Base-by-base conservation (phyloP, 2,329 filamentous ascomycete species). In the Xylariaceae sp. region DNA sequence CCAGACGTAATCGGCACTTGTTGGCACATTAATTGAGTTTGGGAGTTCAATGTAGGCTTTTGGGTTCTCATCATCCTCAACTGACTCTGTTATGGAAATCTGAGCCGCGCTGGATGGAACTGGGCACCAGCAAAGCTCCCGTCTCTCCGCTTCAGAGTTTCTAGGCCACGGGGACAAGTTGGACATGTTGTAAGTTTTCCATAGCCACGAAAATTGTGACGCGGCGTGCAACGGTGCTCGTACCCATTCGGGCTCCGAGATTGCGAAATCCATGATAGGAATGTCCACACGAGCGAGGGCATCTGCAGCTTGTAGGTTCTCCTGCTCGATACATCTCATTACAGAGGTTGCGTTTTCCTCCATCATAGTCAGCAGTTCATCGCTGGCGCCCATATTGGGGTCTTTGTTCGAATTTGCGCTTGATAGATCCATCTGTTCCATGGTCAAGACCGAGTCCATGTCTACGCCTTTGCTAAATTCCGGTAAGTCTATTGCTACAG, bases 221-320 rank as follows among this genome's bases (percentile, higher is more conserved):
- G 20, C 10, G 29, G 51, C 6, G 42, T 65, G 51, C 29, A 53
- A 45, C 10, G 60, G 42, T 41, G 57, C 40, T 9, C 40, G 16
- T 40, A 61, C 40, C 70, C 69, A 72, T 14, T 56, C 61, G 2
- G 64, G 63, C 2, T 61, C 52, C 0, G 61, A 55, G 5, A 71
- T 64, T 2, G 62, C 63, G 54, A 71, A 71, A 37, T 71, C 67
- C 58, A 68, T 60, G 16, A 57, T 44, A 3, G 70, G 70, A 20
- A 70, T 62, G 37, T 64, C 54, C 23, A 70, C 53, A 49, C 70
- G 62, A 42, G 67, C 66, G 18, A 65, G 54, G 12, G 69, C 66
- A 53, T 65, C 65, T 42, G 57, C 57, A 23, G 60, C 56, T 23
- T 67, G 63, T 19, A 71, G 58, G 10, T 57, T 60, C 40, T 72